These are phyloP conservation scores for Kalanchoe fedtschenkoi DNA, from an alignment of 164 flowering plant species.

Conservation along the genomic window DNA sequence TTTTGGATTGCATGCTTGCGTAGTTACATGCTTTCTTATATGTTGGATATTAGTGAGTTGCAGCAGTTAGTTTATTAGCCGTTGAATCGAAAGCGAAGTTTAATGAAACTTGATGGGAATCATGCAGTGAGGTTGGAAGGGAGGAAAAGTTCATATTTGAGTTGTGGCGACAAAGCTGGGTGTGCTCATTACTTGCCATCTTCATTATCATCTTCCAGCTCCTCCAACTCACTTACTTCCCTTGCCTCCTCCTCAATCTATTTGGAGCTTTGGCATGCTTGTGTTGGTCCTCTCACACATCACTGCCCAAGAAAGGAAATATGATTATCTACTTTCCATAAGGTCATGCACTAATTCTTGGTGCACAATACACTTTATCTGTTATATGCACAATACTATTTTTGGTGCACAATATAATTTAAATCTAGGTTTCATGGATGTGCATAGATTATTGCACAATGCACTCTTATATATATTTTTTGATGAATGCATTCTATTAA, in stretches of 20 bases:
- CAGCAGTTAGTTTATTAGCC: not conserved
- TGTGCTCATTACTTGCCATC: conserved; percentile 27
- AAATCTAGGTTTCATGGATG: too few species aligned
- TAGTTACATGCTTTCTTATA: not conserved
- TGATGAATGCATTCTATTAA: too few species aligned
- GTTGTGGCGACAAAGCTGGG: conserved; percentile 21
- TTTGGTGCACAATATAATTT: too few species aligned
- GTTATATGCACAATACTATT: too few species aligned
- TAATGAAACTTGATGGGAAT: conserved; percentile 93
- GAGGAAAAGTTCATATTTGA: conserved; percentile 19
- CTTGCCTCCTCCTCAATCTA: conserved; percentile 36
- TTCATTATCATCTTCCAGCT: conserved; percentile 32
- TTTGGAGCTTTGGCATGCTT: conserved; percentile 86
- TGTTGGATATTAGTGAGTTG: conserved; percentile 1
- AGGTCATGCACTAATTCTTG: too few species aligned
- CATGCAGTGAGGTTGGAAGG: conserved; percentile 48
- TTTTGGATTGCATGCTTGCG: not conserved
- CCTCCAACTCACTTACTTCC: conserved; percentile 31
- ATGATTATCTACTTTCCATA: conserved; percentile 87
- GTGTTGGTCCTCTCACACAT: conserved; percentile 87
- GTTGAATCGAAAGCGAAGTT: conserved; percentile 12
- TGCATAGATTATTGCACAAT: too few species aligned
- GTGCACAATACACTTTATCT: too few species aligned
- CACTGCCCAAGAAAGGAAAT: conserved; percentile 74
- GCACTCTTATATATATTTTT: too few species aligned